phyloP scores from a whole-genome alignment of 352 stramenopile genomes.

The Phytophthora ohioensis region DNA sequence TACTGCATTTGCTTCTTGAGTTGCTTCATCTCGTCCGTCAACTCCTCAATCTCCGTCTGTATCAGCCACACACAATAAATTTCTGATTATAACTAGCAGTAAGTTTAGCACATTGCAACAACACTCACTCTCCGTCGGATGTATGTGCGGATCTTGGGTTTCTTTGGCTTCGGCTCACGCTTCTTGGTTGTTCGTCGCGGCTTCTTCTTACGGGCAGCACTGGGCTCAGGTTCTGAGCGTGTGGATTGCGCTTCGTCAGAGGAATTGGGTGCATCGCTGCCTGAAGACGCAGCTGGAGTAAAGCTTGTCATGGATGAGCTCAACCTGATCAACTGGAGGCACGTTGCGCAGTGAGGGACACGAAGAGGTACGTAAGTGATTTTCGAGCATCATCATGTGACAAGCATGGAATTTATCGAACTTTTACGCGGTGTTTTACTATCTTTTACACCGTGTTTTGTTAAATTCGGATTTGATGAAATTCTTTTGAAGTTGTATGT shows the following conservation, averaged over 20 bases:
- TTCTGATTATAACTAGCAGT: background rate
- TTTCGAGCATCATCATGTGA: slow-evolving; percentile 22
- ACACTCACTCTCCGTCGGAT: slow-evolving; percentile 29
- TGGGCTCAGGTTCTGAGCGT: background rate
- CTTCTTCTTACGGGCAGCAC: slow-evolving; percentile 10
- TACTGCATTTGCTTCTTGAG: slow-evolving; percentile 36
- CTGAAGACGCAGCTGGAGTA: background rate
- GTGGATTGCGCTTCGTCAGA: slow-evolving; percentile 13
- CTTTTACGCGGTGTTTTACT: too few species aligned
- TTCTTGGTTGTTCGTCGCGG: slow-evolving; percentile 15
- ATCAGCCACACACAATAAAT: background rate
- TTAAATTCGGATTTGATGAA: too few species aligned
- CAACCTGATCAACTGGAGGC: background rate
- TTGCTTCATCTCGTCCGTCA: slow-evolving; percentile 26
- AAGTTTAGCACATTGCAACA: background rate
- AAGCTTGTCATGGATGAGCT: too few species aligned
- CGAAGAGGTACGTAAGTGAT: background rate
- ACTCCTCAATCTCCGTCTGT: slow-evolving; percentile 36
- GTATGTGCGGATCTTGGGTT: slow-evolving; percentile 38
- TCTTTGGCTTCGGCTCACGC: slow-evolving; percentile 22
- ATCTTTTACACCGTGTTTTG: too few species aligned
- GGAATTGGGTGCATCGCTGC: background rate
- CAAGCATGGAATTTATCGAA: too few species aligned
- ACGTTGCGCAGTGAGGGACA: slow-evolving; percentile 12
- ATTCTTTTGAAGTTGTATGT: too few species aligned